Base-by-base conservation (phyloP, 108 stramenopile genomes). In the Mayamaea pseudoterrestris region DNA sequence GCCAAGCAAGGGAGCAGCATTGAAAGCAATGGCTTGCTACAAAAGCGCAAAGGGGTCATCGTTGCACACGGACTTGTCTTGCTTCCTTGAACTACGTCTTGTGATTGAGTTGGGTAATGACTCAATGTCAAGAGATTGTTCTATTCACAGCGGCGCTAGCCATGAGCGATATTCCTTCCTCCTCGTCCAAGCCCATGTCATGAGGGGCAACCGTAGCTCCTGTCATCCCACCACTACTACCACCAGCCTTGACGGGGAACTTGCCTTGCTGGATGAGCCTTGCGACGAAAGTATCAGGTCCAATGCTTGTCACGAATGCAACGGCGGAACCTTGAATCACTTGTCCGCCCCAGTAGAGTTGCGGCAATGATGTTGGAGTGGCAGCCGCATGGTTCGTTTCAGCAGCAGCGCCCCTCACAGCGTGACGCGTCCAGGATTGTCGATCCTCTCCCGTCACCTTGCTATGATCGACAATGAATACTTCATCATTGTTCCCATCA, bases 161-260 rank as follows among this genome's bases (percentile, higher is more conserved):
- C 44, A 45, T 27, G 26, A 45, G 44, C 21, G 44, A 25, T 24
- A 45, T 45, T 25, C 44, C 44, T 24, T 34, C 31, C 11, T 58
- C 59, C 11, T 55, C 50, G 27, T 46, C 58, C 16, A 41, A 61
- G 13, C 50, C 30, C 18, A 44, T 5, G 23, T 54, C 53, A 30
- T 45, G 14, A 17, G 11, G 22, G 6, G 5, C 20, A 39, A 55
- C 30, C 24, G 54, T 39, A 44, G 69, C 58, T 30, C 47, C 56
- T n/a, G n/a, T n/a, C n/a, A n/a, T n/a, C n/a, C n/a, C n/a, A n/a
- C n/a, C n/a, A n/a, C n/a, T n/a, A n/a, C n/a, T n/a, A n/a, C n/a
- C n/a, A n/a, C n/a, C n/a, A n/a, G n/a, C n/a, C 39, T 55, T 58
- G 32, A 80, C 77, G 22, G 89, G 89, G 58, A 82, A 91, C 16